Evolutionary conservation across 2,329 filamentous ascomycete species (phyloP).

Genomic region (Penicillium freii): DNA sequence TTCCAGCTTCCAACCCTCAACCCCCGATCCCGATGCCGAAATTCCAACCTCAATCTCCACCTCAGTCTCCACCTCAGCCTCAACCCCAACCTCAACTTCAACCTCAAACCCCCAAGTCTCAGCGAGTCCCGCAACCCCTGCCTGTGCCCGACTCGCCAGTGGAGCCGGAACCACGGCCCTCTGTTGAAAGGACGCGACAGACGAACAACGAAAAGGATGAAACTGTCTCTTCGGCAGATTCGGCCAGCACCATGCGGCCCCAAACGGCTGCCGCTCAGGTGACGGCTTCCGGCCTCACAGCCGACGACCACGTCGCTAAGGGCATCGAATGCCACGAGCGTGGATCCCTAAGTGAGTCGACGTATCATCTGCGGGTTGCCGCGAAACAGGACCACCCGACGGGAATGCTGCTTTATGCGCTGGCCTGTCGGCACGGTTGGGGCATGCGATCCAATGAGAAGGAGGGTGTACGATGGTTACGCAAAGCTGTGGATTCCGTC

Average conservation of each 20-base stretch:
- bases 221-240: constrained; percentile 56
- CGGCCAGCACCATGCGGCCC: constrained; percentile 62
- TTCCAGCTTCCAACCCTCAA: constrained; percentile 2
- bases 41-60: not conserved
- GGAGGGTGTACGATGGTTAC: constrained; percentile 88
- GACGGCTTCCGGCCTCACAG: constrained; percentile 32
- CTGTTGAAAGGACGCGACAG: constrained; percentile 14
- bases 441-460: constrained; percentile 89
- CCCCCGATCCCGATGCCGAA: not conserved
- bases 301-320: constrained; percentile 86
- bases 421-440: constrained; percentile 96
- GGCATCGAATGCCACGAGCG: constrained; percentile 87
- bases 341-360: constrained; percentile 86
- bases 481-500: constrained; percentile 82
- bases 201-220: constrained; percentile 35
- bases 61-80: not conserved
- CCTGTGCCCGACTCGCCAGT: constrained; percentile 9
- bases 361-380: constrained; percentile 89
- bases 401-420: constrained; percentile 91
- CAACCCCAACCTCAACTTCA: not conserved
- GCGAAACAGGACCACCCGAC: constrained; percentile 83
- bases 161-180: constrained; percentile 9
- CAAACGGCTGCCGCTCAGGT: constrained; percentile 33
- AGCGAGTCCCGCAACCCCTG: constrained; percentile 2
- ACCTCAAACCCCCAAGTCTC: constrained; percentile 9